Evolutionary conservation across 1,139 yeast genomes (phyloP).

Genomic region (Meyerozyma sp.): DNA sequence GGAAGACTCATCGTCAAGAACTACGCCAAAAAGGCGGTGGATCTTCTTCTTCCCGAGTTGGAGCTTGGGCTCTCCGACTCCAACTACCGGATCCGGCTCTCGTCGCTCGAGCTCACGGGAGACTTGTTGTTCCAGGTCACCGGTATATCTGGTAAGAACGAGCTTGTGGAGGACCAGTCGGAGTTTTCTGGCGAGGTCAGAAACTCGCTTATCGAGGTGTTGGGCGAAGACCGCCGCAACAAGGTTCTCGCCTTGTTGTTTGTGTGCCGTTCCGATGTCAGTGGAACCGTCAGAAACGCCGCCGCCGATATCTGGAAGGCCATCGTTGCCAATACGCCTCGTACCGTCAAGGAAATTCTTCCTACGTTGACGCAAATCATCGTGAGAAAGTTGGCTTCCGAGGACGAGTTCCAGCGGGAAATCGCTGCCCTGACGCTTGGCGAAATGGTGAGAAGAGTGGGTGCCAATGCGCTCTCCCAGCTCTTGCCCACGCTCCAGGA

Average conservation of each 20-base stretch:
- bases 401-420: conserved; percentile 71
- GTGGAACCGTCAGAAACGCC: conserved; percentile 82
- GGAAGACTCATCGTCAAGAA: conserved; percentile 89
- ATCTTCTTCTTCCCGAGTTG: conserved; percentile 86
- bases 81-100: conserved; percentile 82
- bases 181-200: conserved; percentile 57
- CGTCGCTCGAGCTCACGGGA: conserved; percentile 96
- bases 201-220: conserved; percentile 60
- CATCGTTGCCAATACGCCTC: conserved; percentile 91
- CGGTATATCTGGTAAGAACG: conserved; percentile 74
- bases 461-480: conserved; percentile 80
- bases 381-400: conserved; percentile 75
- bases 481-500: conserved; percentile 79
- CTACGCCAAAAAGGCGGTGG: conserved; percentile 91
- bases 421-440: conserved; percentile 95
- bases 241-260: conserved; percentile 78
- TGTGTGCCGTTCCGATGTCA: conserved; percentile 88
- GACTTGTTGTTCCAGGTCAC: conserved; percentile 92
- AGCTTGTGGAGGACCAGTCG: conserved; percentile 57
- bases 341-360: conserved; percentile 88
- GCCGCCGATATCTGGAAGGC: conserved; percentile 98
- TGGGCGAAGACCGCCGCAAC: conserved; percentile 88
- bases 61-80: conserved; percentile 83
- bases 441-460: conserved; percentile 92
- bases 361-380: conserved; percentile 79